Base-by-base conservation (phyloP, 1,284 basidiomycete species). In the Malassezia brasiliensis region DNA sequence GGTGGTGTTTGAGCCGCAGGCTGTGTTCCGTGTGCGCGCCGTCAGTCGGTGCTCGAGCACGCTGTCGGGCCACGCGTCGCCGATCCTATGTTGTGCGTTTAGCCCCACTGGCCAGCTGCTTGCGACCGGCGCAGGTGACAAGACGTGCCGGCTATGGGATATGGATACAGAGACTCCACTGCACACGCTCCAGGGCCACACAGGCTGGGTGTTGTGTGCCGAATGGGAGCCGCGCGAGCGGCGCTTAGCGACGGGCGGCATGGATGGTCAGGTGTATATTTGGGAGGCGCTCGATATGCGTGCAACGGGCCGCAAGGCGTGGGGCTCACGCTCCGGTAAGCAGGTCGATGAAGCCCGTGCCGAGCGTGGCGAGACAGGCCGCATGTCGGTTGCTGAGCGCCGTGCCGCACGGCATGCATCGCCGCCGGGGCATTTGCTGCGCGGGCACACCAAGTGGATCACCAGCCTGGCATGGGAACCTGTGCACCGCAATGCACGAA, bases 381-480 rank as follows among this genome's bases (percentile, higher is more conserved):
- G 65, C 50, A 60, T 68, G 64, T 63, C 64, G 17, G 67, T 65
- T 22, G 62, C 63, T 12, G 64, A 69, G 31, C 61, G 62, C 5
- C 59, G 70, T 34, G 66, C 67, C 8, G 63, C 64, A 10, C 63
- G 69, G 9, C 64, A 65, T 48, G 68, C 70, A 3, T 63, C 67
- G 20, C 71, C 71, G 10, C 52, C 49, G 5, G 65, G 67, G 9
- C 61, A 66, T 20, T 49, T 66, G 44, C 57, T 74, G 38, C 86
- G 85, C 65, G 93, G 93, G 0, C 94, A 98, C 72, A 81, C 88
- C 30, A 96, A 96, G 78, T 96, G 93, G 90, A 85, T 98, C 61
- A 96, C 87, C 0, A 87, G 86, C n/a, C 81, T 99, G 19, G 82
- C 90, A 25, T 98, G 91, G 86, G 93, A 98, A 74, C 93, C 94